Conservation (phyloP, 129 eudicot genomes). For the Arctium lappa region DNA sequence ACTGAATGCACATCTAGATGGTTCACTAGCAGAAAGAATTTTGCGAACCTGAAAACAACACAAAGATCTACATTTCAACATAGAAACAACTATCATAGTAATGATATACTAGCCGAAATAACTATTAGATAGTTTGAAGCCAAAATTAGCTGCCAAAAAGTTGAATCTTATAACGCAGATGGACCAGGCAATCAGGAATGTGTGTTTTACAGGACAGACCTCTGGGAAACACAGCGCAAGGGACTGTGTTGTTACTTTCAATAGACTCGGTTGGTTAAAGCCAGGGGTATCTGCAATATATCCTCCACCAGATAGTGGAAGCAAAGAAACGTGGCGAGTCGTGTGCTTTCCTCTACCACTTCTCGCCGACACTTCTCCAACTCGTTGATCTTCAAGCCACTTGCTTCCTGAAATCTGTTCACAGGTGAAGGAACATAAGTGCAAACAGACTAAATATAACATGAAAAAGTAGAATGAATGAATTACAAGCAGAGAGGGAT, state of each 20-base stretch:
- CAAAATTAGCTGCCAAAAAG: neutral
- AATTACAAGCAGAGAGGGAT: conserved; percentile 12
- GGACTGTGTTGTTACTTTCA: conserved; percentile 82
- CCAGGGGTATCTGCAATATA: conserved; percentile 96
- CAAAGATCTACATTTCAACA: conserved; percentile 3
- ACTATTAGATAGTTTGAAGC: neutral
- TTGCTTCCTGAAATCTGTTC: conserved; percentile 77
- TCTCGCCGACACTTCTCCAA: conserved; percentile 88
- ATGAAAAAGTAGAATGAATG: neutral
- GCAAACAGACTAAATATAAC: neutral
- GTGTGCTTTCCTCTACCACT: conserved; percentile 98
- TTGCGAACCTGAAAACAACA: conserved; percentile 48
- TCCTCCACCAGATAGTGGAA: conserved; percentile 90
- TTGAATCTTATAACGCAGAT: neutral
- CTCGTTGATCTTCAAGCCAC: conserved; percentile 95
- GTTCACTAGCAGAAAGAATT: conserved; percentile 48
- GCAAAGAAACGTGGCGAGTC: conserved; percentile 92
- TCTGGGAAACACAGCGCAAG: conserved; percentile 88
- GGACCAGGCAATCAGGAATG: neutral
- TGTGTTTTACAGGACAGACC: conserved; percentile 38
- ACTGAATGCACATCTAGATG: conserved; percentile 63
- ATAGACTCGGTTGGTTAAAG: conserved; percentile 81
- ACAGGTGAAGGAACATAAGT: conserved; percentile 18
- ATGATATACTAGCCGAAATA: neutral
- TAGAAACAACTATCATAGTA: neutral